Conservation (phyloP, 257 asterid species). For the Solanum tarapatanum region DNA sequence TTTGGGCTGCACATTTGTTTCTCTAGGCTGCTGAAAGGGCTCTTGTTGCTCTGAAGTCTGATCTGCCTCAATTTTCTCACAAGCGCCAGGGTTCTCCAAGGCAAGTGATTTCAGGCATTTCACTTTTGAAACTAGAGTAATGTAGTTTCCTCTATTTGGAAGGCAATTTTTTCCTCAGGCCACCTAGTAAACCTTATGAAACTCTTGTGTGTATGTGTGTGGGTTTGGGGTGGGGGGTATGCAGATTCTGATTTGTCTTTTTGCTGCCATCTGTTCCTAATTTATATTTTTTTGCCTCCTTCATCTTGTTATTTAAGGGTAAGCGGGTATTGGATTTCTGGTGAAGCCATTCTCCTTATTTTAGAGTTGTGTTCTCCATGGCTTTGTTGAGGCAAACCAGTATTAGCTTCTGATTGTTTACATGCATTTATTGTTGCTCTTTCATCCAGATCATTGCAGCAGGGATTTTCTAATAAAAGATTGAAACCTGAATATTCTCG, state of each 20-base stretch:
- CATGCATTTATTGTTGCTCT: background rate
- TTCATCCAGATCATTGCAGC: conserved; percentile 59
- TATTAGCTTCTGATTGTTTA: background rate
- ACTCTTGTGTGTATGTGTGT: background rate
- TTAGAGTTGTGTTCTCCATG: background rate
- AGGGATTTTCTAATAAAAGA: conserved; percentile 58
- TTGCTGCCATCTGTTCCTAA: background rate
- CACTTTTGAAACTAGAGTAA: background rate
- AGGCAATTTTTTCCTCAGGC: background rate
- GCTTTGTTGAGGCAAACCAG: background rate
- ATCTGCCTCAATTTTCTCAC: conserved; percentile 45
- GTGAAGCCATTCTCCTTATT: background rate
- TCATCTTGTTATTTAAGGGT: background rate
- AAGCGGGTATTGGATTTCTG: background rate
- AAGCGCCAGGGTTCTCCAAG: conserved; percentile 76
- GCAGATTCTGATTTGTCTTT: background rate
- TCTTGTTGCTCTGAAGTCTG: conserved; percentile 60
- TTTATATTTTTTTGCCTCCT: background rate
- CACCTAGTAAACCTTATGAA: background rate
- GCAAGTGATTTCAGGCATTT: conserved; percentile 34
- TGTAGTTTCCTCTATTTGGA: background rate
- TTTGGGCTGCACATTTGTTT: conserved; percentile 1
- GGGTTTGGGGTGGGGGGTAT: background rate
- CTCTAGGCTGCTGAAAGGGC: conserved; percentile 93
- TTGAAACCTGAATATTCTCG: conserved; percentile 52